phyloP scores from a whole-genome alignment of 2,329 filamentous ascomycete genomes.

The Trichothecium roseum region DNA sequence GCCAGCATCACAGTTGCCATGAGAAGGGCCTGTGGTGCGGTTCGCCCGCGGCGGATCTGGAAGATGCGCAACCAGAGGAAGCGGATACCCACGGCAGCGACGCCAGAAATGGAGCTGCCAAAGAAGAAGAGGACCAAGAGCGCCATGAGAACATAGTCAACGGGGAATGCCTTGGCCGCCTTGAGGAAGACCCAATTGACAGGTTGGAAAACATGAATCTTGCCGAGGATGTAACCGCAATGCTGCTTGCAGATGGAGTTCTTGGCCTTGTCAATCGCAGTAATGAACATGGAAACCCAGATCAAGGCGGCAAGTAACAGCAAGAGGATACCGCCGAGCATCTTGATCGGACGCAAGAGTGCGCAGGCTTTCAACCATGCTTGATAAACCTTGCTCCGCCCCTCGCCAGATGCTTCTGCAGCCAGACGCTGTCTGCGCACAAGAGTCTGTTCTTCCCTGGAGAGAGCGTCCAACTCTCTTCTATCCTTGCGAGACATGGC shows the following conservation, averaged over 20 bases:
- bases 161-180: constrained; percentile 73
- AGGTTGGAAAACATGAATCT: constrained; percentile 87
- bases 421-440: constrained; percentile 82
- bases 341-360: constrained; percentile 77
- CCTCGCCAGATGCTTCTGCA: constrained; percentile 69
- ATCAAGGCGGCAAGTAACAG: constrained; percentile 65
- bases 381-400: constrained; percentile 62
- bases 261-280: constrained; percentile 88
- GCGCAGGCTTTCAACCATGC: constrained; percentile 73
- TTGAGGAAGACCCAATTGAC: constrained; percentile 76
- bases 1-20: constrained; percentile 86
- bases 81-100: constrained; percentile 80
- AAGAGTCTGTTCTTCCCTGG: constrained; percentile 85
- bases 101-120: constrained; percentile 73
- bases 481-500: constrained; percentile 77
- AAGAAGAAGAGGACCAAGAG: constrained; percentile 82
- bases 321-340: constrained; percentile 72
- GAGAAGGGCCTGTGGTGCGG: constrained; percentile 82
- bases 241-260: constrained; percentile 86
- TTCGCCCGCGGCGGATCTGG: constrained; percentile 79
- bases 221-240: constrained; percentile 85
- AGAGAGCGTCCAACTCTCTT: constrained; percentile 75
- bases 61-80: constrained; percentile 95
- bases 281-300: constrained; percentile 90
- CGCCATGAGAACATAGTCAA: constrained; percentile 86